Evolutionary conservation across 2,329 filamentous ascomycete genomes (phyloP).

Genomic region (Pseudopyricularia cyperi): DNA sequence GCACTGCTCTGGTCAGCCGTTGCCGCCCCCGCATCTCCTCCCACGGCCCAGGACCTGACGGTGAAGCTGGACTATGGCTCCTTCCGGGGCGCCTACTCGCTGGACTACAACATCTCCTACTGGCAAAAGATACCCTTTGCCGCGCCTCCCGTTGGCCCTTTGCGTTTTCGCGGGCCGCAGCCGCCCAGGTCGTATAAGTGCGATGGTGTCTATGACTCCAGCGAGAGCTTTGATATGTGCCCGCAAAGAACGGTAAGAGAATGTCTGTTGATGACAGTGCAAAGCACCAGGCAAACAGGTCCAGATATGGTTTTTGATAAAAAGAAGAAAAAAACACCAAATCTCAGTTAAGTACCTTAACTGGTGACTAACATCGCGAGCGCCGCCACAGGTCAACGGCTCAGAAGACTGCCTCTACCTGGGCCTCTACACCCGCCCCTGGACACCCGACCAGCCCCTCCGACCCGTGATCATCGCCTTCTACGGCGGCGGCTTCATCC

Average conservation of each 20-base stretch:
- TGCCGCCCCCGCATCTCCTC: not conserved
- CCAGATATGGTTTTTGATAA: not conserved
- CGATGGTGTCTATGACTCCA: constrained; percentile 31
- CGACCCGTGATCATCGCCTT: constrained; percentile 47
- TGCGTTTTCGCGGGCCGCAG: constrained; percentile 48
- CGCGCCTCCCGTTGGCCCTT: constrained; percentile 40
- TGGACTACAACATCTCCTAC: constrained; percentile 41
- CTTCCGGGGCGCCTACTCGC: constrained; percentile 38
- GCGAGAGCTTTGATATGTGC: constrained; percentile 43
- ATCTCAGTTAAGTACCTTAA: not conserved
- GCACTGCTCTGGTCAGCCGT: not conserved
- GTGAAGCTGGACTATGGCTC: constrained; percentile 32
- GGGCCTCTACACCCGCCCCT: constrained; percentile 45
- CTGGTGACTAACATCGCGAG: not conserved
- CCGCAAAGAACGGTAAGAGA: constrained; percentile 35
- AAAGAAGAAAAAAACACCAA: not conserved
- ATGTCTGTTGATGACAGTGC: too few species aligned
- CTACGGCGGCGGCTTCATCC: constrained; percentile 48
- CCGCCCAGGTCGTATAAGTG: constrained; percentile 15
- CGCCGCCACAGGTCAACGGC: constrained; percentile 26
- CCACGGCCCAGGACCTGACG: constrained; percentile 15
- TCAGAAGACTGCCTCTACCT: constrained; percentile 50
- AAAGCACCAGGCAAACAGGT: not conserved
- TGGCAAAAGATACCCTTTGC: constrained; percentile 50
- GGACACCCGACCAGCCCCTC: constrained; percentile 26